phyloP scores from a whole-genome alignment of 2,329 filamentous ascomycete genomes.

The Diaporthe aspalathi region DNA sequence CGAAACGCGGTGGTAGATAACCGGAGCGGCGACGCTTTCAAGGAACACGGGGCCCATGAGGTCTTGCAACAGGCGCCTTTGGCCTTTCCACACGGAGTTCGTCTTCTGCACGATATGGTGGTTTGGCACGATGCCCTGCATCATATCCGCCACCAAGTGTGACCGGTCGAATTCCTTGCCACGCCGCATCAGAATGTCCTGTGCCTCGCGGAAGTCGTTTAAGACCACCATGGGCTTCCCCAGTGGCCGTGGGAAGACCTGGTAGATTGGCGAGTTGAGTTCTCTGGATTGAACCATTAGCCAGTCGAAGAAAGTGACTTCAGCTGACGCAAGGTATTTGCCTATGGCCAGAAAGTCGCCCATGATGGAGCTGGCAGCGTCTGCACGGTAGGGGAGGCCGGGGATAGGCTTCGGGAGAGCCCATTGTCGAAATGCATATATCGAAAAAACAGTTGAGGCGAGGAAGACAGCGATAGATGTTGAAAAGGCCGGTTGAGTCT shows the following conservation, averaged over 20 bases:
- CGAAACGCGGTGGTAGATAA: slow-evolving; percentile 39
- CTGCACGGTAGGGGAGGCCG: slow-evolving; percentile 46
- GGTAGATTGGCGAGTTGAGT: slow-evolving; percentile 45
- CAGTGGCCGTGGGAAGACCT: slow-evolving; percentile 51
- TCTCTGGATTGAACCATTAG: slow-evolving; percentile 35
- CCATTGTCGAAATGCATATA: slow-evolving; percentile 5
- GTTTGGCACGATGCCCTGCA: slow-evolving; percentile 41
- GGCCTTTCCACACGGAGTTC: slow-evolving; percentile 46
- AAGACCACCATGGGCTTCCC: slow-evolving; percentile 13
- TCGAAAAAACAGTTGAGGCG: neutral
- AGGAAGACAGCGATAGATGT: neutral
- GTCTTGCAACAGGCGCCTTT: slow-evolving; percentile 50
- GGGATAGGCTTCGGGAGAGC: slow-evolving; percentile 46
- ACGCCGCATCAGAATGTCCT: slow-evolving; percentile 24
- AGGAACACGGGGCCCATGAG: slow-evolving; percentile 52
- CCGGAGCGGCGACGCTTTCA: slow-evolving; percentile 43
- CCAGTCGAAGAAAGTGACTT: slow-evolving; percentile 38
- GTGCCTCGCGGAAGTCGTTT: slow-evolving; percentile 6
- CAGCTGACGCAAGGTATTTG: slow-evolving; percentile 27
- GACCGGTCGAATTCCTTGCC: slow-evolving; percentile 33
- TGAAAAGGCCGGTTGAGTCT: neutral
- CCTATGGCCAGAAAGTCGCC: slow-evolving; percentile 41
- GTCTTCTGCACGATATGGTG: slow-evolving; percentile 50
- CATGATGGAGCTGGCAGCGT: slow-evolving; percentile 39
- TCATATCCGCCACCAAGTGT: slow-evolving; percentile 44